Base-by-base conservation (phyloP, 108 stramenopile species). In the Cyclotella baltica region DNA sequence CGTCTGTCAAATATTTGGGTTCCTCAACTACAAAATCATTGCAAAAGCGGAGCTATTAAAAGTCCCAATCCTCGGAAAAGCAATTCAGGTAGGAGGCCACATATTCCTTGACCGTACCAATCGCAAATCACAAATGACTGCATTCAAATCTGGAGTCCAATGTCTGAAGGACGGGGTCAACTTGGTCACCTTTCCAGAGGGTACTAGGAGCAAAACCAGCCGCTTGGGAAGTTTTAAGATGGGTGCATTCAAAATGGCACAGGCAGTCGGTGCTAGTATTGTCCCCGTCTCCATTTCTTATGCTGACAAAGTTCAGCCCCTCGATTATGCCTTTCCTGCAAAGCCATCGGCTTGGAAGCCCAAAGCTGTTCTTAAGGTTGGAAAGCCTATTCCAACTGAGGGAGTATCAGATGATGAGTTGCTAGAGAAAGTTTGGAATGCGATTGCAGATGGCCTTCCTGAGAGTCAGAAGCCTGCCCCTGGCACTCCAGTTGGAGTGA, bases 161-260 rank as follows among this genome's bases (percentile, higher is more conserved):
- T 85, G 76, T 57, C 38, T 89, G 36, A 73, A 70, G 30, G 65
- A 76, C 56, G 84, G 86, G 40, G 86, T 85, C 29, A 76, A 78
- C 67, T 69, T 87, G 25, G 72, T 81, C 5, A 85, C 83, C 3
- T 89, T 89, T 46, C 81, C 88, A 0, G 88, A 89, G 67, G 88
- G 88, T 0, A 87, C 88, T 37, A 80, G 88, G 4, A 83, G 77
- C 55, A 72, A 79, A 63, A 83, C 70, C 40, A 81, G 86, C 28
- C 59, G 84, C 19, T 27, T 89, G 75, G 77, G 85, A 48, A 72
- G 81, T 28, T 89, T 89, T 59, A 89, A 89, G 81, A 81, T 79
- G 62, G 88, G 88, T 11, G 88, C 88, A 43, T 89, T 89, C 82
- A 86, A 86, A 40, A 86, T 86, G 85, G 85, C 85, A 20, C 76